Conservation (phyloP, 495 filamentous ascomycete species). For the Podospora bellae-mahoneyi region DNA sequence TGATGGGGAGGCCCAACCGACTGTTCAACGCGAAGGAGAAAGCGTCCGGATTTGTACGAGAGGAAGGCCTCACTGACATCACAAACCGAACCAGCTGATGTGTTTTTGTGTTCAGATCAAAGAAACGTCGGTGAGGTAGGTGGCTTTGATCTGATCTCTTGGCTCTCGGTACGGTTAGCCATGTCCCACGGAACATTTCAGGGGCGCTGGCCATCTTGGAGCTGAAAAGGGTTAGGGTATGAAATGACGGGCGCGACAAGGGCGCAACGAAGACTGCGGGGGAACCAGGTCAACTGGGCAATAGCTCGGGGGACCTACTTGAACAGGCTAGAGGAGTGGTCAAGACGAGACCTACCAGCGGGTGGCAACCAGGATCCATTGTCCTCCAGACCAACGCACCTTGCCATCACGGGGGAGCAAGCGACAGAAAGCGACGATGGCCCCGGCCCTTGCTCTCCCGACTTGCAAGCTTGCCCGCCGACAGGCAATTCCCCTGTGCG, state of each 20-base stretch:
- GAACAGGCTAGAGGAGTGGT: neutral
- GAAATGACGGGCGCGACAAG: neutral
- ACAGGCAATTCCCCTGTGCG: slow-evolving; percentile 11
- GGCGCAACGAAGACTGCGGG: neutral
- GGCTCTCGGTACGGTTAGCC: neutral
- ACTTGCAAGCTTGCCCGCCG: slow-evolving; percentile 2
- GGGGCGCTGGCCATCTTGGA: neutral
- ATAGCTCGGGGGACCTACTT: neutral
- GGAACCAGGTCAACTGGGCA: neutral
- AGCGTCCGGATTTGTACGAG: neutral
- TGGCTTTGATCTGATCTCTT: neutral
- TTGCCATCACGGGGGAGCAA: neutral
- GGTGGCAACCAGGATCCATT: slow-evolving; percentile 13
- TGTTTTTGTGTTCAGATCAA: neutral
- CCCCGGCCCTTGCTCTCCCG: neutral
- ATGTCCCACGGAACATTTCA: neutral
- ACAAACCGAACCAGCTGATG: neutral
- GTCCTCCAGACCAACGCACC: neutral
- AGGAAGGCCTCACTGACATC: neutral
- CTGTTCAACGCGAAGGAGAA: neutral
- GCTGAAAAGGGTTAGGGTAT: slow-evolving; percentile 3
- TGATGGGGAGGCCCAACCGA: neutral
- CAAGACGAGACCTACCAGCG: neutral
- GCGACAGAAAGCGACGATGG: neutral
- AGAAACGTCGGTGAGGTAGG: neutral